Base-by-base conservation (phyloP, 225 moss, liverwort and hornwort genomes). In the Pleurozium schreberi region DNA sequence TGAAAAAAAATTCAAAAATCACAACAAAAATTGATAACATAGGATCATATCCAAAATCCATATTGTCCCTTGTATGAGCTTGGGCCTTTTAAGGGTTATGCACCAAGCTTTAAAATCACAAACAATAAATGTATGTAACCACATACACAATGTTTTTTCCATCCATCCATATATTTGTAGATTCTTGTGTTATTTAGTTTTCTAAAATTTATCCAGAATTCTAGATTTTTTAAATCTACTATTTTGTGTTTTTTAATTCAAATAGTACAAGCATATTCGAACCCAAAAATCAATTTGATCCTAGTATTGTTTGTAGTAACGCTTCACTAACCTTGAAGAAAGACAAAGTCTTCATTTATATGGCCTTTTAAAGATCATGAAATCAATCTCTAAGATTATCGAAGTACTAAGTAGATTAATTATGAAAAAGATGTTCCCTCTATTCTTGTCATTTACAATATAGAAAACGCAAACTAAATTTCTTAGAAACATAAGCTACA, bases 31-130 rank as follows among this genome's bases (percentile, higher is more conserved):
- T 40, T 42, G 3, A 40, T 25, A 42, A 1, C 0, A 0, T 14
- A 69, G 25, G 14, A 40, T 0, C 25, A 0, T 69, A 0, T 1
- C 14, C 0, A 69, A n/a, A 8, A 14, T 25, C 70, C 5, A 26
- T 25, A 25, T 25, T 42, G 14, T 14, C 11, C 6, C 2, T 0
- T 0, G 0, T 25, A 42, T 1, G 3, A 1, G 1, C 14, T 26
- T 42, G 5, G 9, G 15, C 27, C 40, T 0, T 26, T 8, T 14
- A 42, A 14, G 14, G 1, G 1, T 22, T 70, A 27, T 18, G 2
- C 2, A 74, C 18, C 7, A 18, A 74, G 7, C 19, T 45, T 28
- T 10, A 5, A 73, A 73, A 73, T 45, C 30, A 73, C 10, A 45
- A 45, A 74, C 18, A 17, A 74, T 47, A 13, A 52, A 49, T 49